Evolutionary conservation across 805 yeast genomes (phyloP).

Genomic region (Candida coleopterorum): DNA sequence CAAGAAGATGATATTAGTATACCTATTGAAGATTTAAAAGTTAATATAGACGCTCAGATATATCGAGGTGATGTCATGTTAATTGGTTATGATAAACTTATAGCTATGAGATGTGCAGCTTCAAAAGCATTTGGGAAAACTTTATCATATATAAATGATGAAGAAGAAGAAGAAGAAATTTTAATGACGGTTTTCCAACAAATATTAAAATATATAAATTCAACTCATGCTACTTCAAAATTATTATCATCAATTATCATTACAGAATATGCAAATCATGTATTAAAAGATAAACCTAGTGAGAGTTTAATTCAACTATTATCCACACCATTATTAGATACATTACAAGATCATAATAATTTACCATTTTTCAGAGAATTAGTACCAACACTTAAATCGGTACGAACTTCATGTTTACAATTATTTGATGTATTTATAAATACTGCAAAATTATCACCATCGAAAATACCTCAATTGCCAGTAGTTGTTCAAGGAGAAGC

Average conservation of each 20-base stretch:
- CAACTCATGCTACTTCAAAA: slow-evolving; percentile 74
- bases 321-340: slow-evolving; percentile 23
- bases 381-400: slow-evolving; percentile 78
- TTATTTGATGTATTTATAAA: slow-evolving; percentile 73
- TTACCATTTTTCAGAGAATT: slow-evolving; percentile 72
- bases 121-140: slow-evolving; percentile 72
- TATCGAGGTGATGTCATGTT: slow-evolving; percentile 86
- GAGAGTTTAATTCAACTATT: slow-evolving; percentile 17
- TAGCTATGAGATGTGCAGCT: slow-evolving; percentile 71
- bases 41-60: slow-evolving; percentile 91
- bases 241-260: slow-evolving; percentile 63
- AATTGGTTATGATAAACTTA: slow-evolving; percentile 69
- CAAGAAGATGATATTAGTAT: slow-evolving; percentile 24
- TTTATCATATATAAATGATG: slow-evolving; percentile 44
- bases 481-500: slow-evolving; percentile 90
- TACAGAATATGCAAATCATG: slow-evolving; percentile 59
- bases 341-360: slow-evolving; percentile 41
- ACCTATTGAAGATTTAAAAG: slow-evolving; percentile 57
- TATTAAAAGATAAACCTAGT: slow-evolving; percentile 17
- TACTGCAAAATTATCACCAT: slow-evolving; percentile 65
- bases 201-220: slow-evolving; percentile 41
- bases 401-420: slow-evolving; percentile 84
- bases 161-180: slow-evolving; percentile 32
- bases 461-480: slow-evolving; percentile 76
- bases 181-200: slow-evolving; percentile 34